Base-by-base conservation (phyloP, 805 yeast genomes). In the Nakazawaea wickerhamii region DNA sequence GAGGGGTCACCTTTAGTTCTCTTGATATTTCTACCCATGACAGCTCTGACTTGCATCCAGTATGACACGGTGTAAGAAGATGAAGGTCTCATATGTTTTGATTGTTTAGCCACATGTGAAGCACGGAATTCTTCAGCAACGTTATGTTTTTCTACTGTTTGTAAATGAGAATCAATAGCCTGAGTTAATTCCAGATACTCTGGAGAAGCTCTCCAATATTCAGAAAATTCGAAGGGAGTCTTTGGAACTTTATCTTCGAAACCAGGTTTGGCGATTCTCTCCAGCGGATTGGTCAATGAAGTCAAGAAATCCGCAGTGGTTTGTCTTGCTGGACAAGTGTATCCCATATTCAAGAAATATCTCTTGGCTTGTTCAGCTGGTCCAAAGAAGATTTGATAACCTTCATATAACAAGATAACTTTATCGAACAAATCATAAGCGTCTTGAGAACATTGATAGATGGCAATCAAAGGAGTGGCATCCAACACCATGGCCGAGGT, bases 381-480 rank as follows among this genome's bases (percentile, higher is more conserved):
- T 45, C 73, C 73, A 43, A 47, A 66, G 50, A 51, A 68, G 38
- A 68, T 68, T 54, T 68, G 72, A 54, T 64, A 59, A 43, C 73
- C 73, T 51, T 66, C 70, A 55, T 67, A 68, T 33, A 68, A 53
- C 20, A 68, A 37, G 10, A 66, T 55, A 15, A 64, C 71, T 40
- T 67, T 65, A 50, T 68, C 72, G 47, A 68, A 68, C 41, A 67
- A 52, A 45, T 68, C 70, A 50, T 67, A 68, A 1, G 71, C 68
- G 48, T 61, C 69, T 48, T 65, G 69, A n/a, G 70, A 65, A 54
- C 69, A 65, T 48, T 65, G 70, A 45, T 65, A 65, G 48, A 74
- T 73, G 39, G 79, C 78, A 56, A 74, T 69, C 46, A 74, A 60
- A 1, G 78, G 75, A 7, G 78, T 73, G 17, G 70, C 64, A 18